These are phyloP conservation scores for Epichloe gansuensis DNA, from an alignment of 2,329 filamentous ascomycete species.

Conservation along the genomic window DNA sequence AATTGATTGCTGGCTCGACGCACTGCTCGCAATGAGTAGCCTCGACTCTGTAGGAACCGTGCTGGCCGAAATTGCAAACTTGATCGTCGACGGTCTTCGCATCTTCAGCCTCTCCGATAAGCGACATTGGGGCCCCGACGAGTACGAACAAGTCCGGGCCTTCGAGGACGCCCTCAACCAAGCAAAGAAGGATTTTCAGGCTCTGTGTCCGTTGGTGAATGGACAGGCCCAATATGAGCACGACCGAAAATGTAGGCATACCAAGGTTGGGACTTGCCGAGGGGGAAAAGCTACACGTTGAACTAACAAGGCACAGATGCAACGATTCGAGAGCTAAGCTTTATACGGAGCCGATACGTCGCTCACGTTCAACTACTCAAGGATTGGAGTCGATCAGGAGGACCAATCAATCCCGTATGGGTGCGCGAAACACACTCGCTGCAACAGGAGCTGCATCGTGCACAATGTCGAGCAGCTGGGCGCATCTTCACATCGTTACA, in stretches of 20 bases:
- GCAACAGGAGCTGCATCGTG: constrained; percentile 39
- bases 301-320: constrained; percentile 26
- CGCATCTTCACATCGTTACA: constrained; percentile 43
- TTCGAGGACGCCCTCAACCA: constrained; percentile 45
- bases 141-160: constrained; percentile 45
- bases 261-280: not conserved
- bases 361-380: constrained; percentile 37
- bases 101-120: constrained; percentile 46
- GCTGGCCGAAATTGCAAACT: constrained; percentile 44
- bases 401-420: constrained; percentile 45
- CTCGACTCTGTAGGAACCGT: constrained; percentile 44
- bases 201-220: constrained; percentile 41
- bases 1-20: not conserved
- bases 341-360: constrained; percentile 32
- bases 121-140: constrained; percentile 44
- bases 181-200: constrained; percentile 49
- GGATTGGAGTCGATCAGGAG: constrained; percentile 42
- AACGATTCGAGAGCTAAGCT: constrained; percentile 38
- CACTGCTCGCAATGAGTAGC: constrained; percentile 21
- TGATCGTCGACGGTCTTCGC: constrained; percentile 39
- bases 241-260: constrained; percentile 37
- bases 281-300: not conserved
- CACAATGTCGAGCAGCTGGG: constrained; percentile 44
- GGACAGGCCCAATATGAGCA: constrained; percentile 46
- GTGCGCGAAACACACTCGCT: constrained; percentile 38